Conservation (phyloP, 2,329 filamentous ascomycete species). For the Thielaviopsis populi region DNA sequence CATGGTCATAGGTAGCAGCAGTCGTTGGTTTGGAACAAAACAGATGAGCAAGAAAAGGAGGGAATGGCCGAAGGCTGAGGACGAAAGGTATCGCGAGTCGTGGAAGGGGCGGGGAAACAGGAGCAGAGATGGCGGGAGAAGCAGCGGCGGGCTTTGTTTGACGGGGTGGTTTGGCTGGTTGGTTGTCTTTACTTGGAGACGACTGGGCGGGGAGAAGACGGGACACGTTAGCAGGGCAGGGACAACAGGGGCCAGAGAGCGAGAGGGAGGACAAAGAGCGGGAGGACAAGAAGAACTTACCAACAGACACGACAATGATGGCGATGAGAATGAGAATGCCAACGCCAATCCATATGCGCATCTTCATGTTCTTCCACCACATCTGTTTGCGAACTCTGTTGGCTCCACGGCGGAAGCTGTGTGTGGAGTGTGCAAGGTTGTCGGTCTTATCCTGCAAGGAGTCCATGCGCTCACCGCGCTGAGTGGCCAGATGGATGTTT, state of each 20-base stretch:
- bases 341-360: conserved; percentile 89
- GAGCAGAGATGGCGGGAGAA: neutral
- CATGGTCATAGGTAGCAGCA: neutral
- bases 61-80: neutral
- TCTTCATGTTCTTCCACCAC: conserved; percentile 99
- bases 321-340: conserved; percentile 84
- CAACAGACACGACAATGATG: conserved; percentile 85
- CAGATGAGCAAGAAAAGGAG: neutral
- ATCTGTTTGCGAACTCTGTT: conserved; percentile 95
- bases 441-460: conserved; percentile 87
- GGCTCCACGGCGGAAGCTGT: conserved; percentile 89
- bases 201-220: neutral
- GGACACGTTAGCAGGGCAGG: neutral
- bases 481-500: conserved; percentile 92
- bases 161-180: neutral
- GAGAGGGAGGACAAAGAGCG: no score
- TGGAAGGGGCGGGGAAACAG: neutral
- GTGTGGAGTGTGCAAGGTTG: conserved; percentile 81
- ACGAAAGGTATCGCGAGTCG: neutral
- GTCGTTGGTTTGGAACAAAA: neutral
- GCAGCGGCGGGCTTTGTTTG: neutral
- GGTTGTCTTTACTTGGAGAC: neutral
- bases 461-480: conserved; percentile 81
- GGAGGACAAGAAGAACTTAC: conserved; percentile 33
- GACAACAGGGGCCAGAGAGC: neutral